These are phyloP conservation scores for Colletotrichum lentis DNA, from an alignment of 2,329 filamentous ascomycete genomes.

Conservation along the genomic window DNA sequence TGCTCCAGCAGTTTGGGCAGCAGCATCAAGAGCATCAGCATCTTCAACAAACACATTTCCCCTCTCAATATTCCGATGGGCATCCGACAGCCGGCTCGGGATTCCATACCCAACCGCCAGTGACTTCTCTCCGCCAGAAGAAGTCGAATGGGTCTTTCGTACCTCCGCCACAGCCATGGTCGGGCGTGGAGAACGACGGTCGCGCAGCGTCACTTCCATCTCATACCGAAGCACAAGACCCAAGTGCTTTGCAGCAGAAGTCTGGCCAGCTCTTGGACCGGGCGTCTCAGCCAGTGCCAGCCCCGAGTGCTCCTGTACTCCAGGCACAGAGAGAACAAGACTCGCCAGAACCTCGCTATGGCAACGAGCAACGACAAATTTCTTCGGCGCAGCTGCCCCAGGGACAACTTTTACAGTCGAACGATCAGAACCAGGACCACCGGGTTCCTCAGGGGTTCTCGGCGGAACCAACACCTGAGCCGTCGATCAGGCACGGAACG, in stretches of 20 bases:
- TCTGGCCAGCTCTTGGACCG: neutral
- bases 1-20: conserved; percentile 4
- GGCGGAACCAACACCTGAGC: neutral
- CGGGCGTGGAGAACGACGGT: neutral
- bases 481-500: neutral
- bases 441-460: conserved; percentile 3
- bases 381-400: neutral
- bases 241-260: neutral
- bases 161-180: neutral
- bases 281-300: neutral
- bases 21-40: conserved; percentile 27
- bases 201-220: neutral
- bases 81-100: conserved; percentile 3
- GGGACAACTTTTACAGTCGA: neutral
- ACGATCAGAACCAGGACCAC: neutral
- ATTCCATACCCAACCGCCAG: conserved; percentile 1
- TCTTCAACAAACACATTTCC: neutral
- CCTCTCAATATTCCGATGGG: conserved; percentile 11
- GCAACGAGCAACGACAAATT: neutral
- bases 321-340: neutral
- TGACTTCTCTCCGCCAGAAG: neutral
- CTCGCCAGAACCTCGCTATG: neutral
- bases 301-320: neutral
- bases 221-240: neutral
- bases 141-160: neutral